Base-by-base conservation (phyloP, 2,329 filamentous ascomycete species). In the Colletotrichum aenigma region DNA sequence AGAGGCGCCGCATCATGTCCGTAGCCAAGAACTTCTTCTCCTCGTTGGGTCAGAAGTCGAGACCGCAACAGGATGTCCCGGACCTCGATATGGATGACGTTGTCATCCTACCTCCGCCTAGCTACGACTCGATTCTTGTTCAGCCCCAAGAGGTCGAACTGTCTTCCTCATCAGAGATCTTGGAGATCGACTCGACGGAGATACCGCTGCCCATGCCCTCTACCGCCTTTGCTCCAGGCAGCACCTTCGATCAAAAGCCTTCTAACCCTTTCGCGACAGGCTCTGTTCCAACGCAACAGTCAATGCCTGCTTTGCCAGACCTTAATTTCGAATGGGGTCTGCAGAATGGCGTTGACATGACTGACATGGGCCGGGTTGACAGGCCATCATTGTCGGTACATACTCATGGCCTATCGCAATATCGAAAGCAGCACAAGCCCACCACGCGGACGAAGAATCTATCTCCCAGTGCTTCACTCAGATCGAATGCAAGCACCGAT, bases 21-120 rank as follows among this genome's bases (percentile, higher is more conserved):
- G 86, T 88, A 84, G 89, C 89, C 61, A 90, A 88, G 81, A 87
- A 82, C 78, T 89, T 91, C 81, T 90, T 91, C 79, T 87, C 87
- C 26, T 87, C 86, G 13, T 82, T 91, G 34, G 89, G 89, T 10
- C 86, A 89, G 79, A 89, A 86, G 78, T 83, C 85, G 55, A 84
- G 83, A 52, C 43, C 43, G 78, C 88, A 85, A 77, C 81, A 78
- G 30, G 80, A 80, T n/a, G 79, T 66, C 75, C 30, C 82, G 24
- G 79, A 80, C 48, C 66, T 81, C 69, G 82, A 83, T 52, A 76
- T 82, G 38, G 80, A 82, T 30, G 84, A 87, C 36, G 73, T 81
- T 28, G 65, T 74, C 28, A 71, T 77, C 7, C 67, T 81, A n/a
- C 83, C 83, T n/a, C 87, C 88, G 18, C 87, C 87, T 24, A 87